These are phyloP conservation scores for Micromonas commoda DNA, from an alignment of 139 green algal genomes.

Conservation along the genomic window DNA sequence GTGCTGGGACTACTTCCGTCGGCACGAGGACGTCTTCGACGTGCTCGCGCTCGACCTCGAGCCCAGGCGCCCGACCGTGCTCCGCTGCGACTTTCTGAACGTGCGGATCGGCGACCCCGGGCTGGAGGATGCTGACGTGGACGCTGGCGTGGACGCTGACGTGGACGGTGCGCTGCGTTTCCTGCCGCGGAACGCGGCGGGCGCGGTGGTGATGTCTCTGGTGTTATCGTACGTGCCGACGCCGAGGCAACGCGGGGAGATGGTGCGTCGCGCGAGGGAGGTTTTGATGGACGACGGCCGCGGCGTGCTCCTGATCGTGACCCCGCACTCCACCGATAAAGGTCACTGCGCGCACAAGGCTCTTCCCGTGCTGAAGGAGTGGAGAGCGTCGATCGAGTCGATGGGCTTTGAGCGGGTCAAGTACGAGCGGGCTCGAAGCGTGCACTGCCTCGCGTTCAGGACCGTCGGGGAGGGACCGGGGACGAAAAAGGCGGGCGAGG, in stretches of 20 bases:
- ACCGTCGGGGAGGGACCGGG: background rate
- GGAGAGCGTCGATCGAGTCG: background rate
- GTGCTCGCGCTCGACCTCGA: background rate
- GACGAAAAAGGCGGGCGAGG: background rate
- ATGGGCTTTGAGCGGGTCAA: slow-evolving; percentile 7
- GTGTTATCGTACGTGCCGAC: slow-evolving; percentile 19
- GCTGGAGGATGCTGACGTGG: no score
- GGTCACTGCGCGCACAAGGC: slow-evolving; percentile 6
- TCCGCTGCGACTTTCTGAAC: background rate
- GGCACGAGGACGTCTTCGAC: background rate
- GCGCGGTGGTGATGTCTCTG: background rate
- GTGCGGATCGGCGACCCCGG: background rate
- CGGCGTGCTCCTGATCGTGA: slow-evolving; percentile 9
- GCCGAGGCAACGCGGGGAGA: background rate
- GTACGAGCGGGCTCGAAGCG: background rate
- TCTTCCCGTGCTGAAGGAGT: slow-evolving; percentile 3
- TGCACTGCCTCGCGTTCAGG: background rate
- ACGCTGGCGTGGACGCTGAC: no score
- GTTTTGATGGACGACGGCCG: background rate
- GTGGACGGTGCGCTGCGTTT: no score
- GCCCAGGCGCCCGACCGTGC: background rate
- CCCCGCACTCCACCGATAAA: slow-evolving; percentile 18
- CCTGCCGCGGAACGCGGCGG: no score
- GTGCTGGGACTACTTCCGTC: slow-evolving; percentile 13
- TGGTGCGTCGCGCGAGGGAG: background rate